Conservation (phyloP, 2,329 filamentous ascomycete species). For the Xylariaceae sp. region DNA sequence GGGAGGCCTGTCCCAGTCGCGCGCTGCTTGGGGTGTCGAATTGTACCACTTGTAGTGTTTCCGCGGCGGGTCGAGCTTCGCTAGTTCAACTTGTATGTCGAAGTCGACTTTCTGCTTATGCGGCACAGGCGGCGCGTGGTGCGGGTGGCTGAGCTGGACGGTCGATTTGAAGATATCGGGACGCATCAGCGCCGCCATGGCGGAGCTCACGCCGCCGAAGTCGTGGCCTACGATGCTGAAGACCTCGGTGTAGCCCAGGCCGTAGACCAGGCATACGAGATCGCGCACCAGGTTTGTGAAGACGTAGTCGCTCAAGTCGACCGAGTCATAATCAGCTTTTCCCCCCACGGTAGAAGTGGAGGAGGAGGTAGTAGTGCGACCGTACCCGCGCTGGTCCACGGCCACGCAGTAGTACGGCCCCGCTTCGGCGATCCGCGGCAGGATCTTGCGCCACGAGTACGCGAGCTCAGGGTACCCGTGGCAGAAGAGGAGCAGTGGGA, state of each 20-base stretch:
- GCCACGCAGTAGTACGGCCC: constrained; percentile 64
- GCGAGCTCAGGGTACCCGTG: constrained; percentile 66
- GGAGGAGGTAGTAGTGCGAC: constrained; percentile 59
- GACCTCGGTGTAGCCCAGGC: constrained; percentile 53
- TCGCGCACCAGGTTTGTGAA: constrained; percentile 57
- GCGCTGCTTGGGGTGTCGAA: constrained; percentile 44
- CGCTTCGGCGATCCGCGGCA: constrained; percentile 50
- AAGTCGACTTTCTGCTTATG: constrained; percentile 13
- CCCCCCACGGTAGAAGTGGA: no score
- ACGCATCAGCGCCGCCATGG: constrained; percentile 54
- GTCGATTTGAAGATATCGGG: constrained; percentile 60
- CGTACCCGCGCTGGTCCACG: constrained; percentile 63
- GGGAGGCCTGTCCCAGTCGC: constrained; percentile 34
- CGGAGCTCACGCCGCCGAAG: constrained; percentile 57
- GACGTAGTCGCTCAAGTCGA: constrained; percentile 52
- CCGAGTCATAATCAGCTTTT: constrained; percentile 43
- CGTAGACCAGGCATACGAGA: constrained; percentile 54
- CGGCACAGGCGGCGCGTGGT: constrained; percentile 46
- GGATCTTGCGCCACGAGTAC: constrained; percentile 62
- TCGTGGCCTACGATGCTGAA: constrained; percentile 50
- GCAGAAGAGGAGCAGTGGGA: constrained; percentile 56
- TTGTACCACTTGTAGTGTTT: constrained; percentile 70
- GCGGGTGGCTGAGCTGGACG: constrained; percentile 61
- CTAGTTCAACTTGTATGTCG: constrained; percentile 53
- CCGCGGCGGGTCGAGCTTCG: constrained; percentile 47